phyloP scores from a whole-genome alignment of 306 rosid species.

The Phaseolus lunatus region DNA sequence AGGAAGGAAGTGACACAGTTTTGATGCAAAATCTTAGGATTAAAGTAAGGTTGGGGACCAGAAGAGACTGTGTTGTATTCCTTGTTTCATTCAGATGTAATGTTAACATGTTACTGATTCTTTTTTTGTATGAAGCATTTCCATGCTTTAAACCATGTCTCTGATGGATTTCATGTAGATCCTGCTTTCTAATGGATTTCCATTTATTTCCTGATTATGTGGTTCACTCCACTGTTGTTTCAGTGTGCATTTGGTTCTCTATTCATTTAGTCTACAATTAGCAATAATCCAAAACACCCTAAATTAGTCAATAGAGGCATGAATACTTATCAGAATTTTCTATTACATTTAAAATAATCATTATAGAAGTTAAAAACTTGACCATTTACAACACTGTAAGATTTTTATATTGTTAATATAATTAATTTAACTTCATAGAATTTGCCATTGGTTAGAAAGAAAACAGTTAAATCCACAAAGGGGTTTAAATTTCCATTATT shows the following conservation, averaged over 20 bases:
- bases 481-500: no score
- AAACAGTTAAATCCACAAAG: no score
- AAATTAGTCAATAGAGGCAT: not conserved
- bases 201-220: not conserved
- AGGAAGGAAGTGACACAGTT: conserved; percentile 67
- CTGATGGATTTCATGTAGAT: conserved; percentile 34
- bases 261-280: not conserved
- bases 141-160: conserved; percentile 32
- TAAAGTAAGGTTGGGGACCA: conserved; percentile 42
- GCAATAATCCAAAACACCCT: not conserved
- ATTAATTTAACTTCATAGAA: no score
- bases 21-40: conserved; percentile 65
- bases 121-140: conserved; percentile 43
- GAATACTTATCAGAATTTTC: not conserved
- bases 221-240: not conserved
- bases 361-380: no score
- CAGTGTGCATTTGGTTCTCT: not conserved
- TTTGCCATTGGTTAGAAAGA: no score
- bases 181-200: conserved; percentile 13
- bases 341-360: no score
- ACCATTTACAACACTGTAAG: no score
- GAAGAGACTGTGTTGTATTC: conserved; percentile 38
- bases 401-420: not conserved
- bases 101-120: conserved; percentile 38
- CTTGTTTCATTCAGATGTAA: conserved; percentile 41